Conservation (phyloP, 2,329 filamentous ascomycete species). For the Fusarium xyrophilum region DNA sequence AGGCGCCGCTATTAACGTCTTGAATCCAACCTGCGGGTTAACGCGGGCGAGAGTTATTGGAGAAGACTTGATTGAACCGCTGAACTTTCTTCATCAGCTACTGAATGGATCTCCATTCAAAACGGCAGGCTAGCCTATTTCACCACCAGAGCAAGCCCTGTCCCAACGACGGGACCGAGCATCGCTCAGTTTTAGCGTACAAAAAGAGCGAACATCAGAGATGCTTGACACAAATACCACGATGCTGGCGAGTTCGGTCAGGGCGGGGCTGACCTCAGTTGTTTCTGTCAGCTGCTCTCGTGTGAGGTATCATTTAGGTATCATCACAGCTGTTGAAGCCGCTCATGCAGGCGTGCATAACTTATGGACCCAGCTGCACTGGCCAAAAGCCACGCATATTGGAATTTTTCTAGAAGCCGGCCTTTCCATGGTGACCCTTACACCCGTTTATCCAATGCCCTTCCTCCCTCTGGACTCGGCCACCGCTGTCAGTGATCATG, state of each 20-base stretch:
- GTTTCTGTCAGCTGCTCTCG: slow-evolving; percentile 16
- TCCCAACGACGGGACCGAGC: slow-evolving; percentile 18
- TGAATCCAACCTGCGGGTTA: slow-evolving; percentile 37
- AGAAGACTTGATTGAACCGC: background rate
- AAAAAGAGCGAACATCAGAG: slow-evolving; percentile 14
- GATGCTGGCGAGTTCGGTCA: background rate
- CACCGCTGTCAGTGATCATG: slow-evolving; percentile 28
- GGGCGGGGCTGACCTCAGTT: background rate
- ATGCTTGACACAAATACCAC: slow-evolving; percentile 23
- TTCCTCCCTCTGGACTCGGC: slow-evolving; percentile 14
- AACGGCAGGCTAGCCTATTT: slow-evolving; percentile 25
- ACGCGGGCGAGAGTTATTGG: slow-evolving; percentile 33
- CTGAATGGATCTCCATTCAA: slow-evolving; percentile 9
- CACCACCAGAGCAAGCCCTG: slow-evolving; percentile 15
- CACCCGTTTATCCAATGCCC: slow-evolving; percentile 10
- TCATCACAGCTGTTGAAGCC: slow-evolving; percentile 14
- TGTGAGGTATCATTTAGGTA: slow-evolving; percentile 22
- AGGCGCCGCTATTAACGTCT: slow-evolving; percentile 35
- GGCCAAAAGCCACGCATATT: slow-evolving; percentile 24
- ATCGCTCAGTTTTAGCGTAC: slow-evolving; percentile 7
- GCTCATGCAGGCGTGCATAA: slow-evolving; percentile 28
- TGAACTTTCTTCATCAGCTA: slow-evolving; percentile 16
- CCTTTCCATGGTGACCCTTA: slow-evolving; percentile 26
- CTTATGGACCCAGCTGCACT: slow-evolving; percentile 21
- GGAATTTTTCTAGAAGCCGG: slow-evolving; percentile 41